phyloP scores from a whole-genome alignment of 306 rosid genomes.

The Malus asiatica region DNA sequence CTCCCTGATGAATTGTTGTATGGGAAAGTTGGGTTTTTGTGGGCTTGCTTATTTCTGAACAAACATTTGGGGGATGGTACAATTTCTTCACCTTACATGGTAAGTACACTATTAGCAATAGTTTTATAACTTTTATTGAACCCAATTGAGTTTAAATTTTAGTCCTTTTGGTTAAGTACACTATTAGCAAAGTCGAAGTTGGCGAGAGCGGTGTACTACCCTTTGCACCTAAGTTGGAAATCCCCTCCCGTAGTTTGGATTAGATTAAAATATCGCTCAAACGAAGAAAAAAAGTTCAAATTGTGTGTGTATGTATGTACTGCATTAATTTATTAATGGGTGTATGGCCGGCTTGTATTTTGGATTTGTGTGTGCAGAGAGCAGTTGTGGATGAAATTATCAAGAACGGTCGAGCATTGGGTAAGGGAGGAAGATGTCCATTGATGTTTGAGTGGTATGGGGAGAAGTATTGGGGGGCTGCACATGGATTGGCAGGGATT shows the following conservation, averaged over 20 bases:
- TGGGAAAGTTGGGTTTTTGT: slow-evolving; percentile 66
- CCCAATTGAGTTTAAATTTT: background rate
- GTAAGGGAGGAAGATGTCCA: slow-evolving; percentile 42
- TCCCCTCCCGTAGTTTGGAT: no score
- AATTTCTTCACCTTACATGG: slow-evolving; percentile 47
- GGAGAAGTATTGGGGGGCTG: slow-evolving; percentile 78
- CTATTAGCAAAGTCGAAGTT: background rate
- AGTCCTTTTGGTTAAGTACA: background rate
- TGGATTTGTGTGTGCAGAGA: slow-evolving; percentile 24
- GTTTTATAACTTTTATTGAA: background rate
- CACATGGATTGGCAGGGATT: slow-evolving; percentile 81
- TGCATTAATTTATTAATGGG: background rate
- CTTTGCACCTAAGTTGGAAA: no score
- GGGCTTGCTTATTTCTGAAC: slow-evolving; percentile 70
- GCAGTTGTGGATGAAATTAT: slow-evolving; percentile 45
- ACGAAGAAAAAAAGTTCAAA: background rate
- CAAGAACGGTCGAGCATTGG: slow-evolving; percentile 54
- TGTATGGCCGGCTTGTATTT: slow-evolving; percentile 5
- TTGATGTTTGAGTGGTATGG: slow-evolving; percentile 80
- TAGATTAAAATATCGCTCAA: no score
- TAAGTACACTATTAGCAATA: slow-evolving; percentile 17
- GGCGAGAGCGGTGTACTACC: no score
- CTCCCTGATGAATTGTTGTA: slow-evolving; percentile 70
- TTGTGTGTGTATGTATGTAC: no score
- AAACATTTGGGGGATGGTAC: slow-evolving; percentile 49